Evolutionary conservation across 73 alveolate genomes (phyloP), one percentile per base, ranked within the genome.

Genomic region (Paramecium biaurelia): DNA sequence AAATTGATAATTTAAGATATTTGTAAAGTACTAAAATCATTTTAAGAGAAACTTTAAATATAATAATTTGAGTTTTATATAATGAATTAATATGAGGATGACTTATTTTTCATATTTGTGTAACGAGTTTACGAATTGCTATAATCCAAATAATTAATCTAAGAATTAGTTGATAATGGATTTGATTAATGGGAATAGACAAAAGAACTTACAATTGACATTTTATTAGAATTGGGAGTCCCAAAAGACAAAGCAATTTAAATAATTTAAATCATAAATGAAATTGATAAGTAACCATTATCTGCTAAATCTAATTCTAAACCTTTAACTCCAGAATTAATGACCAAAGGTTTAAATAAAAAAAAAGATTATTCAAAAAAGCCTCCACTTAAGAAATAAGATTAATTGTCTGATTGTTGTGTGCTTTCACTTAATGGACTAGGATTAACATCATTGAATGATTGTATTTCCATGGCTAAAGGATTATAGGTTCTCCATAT

Each of bases 181-280:
- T 79, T 79, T 79, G 90, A 79, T 79, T 34, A 79, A 47, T 79
- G 90, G 90, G 90, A 79, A 21, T 45, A 79, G 34, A 79, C 90
- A 1, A 79, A 79, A 45, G 74, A 43, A 18, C 37, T 79, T 11
- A 34, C 63, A 34, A 2, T 37, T 15, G 87, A 74, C 8, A n/a
- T 74, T 4, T 15, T 74, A 32, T 21, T 3, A 32, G 12, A 74
- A 41, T 37, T 74, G n/a, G 59, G 87, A 37, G 45, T 74, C 1
- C 38, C 28, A 15, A 9, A 74, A 34, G 45, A 34, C 23, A 28
- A 74, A 7, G 59, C 59, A 15, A 15, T n/a, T 63, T 63, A 63
- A 26, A 63, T 63, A 30, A 26, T 63, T 24, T 32, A 63, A 32
- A 63, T 63, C 45, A n/a, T 63, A 9, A 63, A 63, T 63, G 84